Evolutionary conservation across 495 filamentous ascomycete species (phyloP), one percentile per base, ranked within the genome.

Genomic region (Hypoxylon fuscum): DNA sequence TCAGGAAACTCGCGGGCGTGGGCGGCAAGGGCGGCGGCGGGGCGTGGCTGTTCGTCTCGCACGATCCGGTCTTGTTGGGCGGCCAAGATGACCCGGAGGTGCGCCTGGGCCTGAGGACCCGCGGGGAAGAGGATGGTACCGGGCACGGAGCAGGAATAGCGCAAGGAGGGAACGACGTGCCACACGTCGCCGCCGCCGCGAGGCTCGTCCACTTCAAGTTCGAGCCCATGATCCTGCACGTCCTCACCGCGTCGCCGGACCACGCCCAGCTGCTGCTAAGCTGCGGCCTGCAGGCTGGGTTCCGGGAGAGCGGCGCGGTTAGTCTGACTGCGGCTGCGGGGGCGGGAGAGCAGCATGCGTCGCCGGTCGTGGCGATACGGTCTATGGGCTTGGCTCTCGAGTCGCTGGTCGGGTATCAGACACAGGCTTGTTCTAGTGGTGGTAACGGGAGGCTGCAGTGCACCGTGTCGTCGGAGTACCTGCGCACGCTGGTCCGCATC

Each of bases 181-280:
- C n/a, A n/a, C n/a, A n/a, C n/a, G n/a, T n/a, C n/a, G n/a, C n/a
- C n/a, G n/a, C n/a, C n/a, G n/a, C 77, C 38, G 72, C 71, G 48
- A 83, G 90, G 59, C 81, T 92, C 66, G 85, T 96, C 35, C 91
- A 92, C 70, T 90, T 97, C 78, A 93, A 95, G 72, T 97, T 94
- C 68, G 93, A 97, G 71, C 90, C 94, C 27, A 90, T 98, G 92
- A 96, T 97, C 63, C 83, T 98, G 2, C 93, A 98, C 62, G 81
- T 98, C 38, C 80, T 94, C 64, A 85, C 92, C 0, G 84, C 90
- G 3, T 91, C 88, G 1, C 80, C 86, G 0, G 71, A 83, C 43
- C 83, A 90, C 61, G 92, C 94, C 2, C 87, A 95, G 37, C 69
- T 79, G 6, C 80, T 94, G 5, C 78, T 96, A 25, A 79, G 83